Conservation (phyloP, 1,139 yeast species). For the Hyphopichia burtonii region DNA sequence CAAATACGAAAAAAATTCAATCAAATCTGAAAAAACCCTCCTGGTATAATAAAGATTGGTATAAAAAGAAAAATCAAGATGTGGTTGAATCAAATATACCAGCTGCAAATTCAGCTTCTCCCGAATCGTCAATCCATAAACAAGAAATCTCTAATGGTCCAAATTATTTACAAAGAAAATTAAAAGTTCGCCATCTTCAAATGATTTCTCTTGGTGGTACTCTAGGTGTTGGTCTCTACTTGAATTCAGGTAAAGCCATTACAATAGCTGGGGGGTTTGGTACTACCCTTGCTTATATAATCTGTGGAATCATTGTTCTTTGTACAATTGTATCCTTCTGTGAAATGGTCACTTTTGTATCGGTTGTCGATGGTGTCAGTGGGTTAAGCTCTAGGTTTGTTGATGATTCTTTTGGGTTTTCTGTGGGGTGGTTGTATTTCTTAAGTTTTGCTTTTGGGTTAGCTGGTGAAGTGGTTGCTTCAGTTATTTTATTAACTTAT, state of each 20-base stretch:
- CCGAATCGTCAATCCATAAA: slow-evolving; percentile 8
- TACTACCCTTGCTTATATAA: slow-evolving; percentile 63
- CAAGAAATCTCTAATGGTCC: slow-evolving; percentile 3
- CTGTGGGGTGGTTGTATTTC: slow-evolving; percentile 79
- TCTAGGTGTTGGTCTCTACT: slow-evolving; percentile 75
- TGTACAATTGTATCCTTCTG: slow-evolving; percentile 76
- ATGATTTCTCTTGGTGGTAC: slow-evolving; percentile 85
- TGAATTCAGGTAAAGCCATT: slow-evolving; percentile 77
- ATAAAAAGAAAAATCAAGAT: slow-evolving; percentile 7
- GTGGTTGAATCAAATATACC: slow-evolving; percentile 1
- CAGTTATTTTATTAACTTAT: slow-evolving; percentile 70
- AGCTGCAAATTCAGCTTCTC: slow-evolving; percentile 2
- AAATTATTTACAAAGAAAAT: slow-evolving; percentile 47
- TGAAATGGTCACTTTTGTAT: slow-evolving; percentile 83
- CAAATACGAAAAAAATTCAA: background rate
- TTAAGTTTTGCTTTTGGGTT: slow-evolving; percentile 69
- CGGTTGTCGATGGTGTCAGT: slow-evolving; percentile 77
- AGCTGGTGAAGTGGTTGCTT: slow-evolving; percentile 80
- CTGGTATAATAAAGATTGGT: slow-evolving; percentile 11
- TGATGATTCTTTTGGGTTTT: slow-evolving; percentile 83
- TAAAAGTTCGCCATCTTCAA: slow-evolving; percentile 70
- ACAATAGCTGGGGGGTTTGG: slow-evolving; percentile 84
- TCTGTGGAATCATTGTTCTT: slow-evolving; percentile 67
- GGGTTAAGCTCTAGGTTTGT: slow-evolving; percentile 77
- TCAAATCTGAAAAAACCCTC: slow-evolving; percentile 1